phyloP scores from a whole-genome alignment of 139 green algal species.

The Chlamydomonas sp. region DNA sequence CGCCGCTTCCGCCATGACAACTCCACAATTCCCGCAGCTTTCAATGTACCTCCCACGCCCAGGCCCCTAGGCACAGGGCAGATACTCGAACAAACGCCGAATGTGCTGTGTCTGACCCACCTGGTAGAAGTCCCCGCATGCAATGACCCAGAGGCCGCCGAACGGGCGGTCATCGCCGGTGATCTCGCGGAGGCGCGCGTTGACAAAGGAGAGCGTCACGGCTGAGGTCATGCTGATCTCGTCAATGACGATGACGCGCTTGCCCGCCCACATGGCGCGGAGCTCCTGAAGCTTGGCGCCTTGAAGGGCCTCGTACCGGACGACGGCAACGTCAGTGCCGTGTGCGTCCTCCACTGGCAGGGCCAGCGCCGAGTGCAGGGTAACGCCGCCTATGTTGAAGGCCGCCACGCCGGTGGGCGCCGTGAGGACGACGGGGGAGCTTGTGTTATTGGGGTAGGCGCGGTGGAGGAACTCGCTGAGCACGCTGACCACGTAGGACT shows the following conservation, averaged over 20 bases:
- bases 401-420: slow-evolving; percentile 7
- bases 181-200: not conserved
- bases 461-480: no score
- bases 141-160: slow-evolving; percentile 1
- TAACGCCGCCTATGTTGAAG: slow-evolving; percentile 5
- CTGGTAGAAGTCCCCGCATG: slow-evolving; percentile 1
- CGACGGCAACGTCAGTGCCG: not conserved
- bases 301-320: not conserved
- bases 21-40: not conserved
- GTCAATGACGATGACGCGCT: not conserved
- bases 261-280: not conserved
- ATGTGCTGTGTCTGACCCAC: not conserved
- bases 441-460: no score
- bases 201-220: not conserved
- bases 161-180: not conserved
- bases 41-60: not conserved
- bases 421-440: not conserved
- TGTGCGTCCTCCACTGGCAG: slow-evolving; percentile 6
- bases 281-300: not conserved
- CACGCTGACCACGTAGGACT: no score
- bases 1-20: no score
- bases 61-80: not conserved
- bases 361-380: not conserved
- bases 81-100: not conserved
- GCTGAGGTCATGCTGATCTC: slow-evolving; percentile 11